Evolutionary conservation across 164 flowering plant genomes (phyloP).

Genomic region (Annona cherimola): DNA sequence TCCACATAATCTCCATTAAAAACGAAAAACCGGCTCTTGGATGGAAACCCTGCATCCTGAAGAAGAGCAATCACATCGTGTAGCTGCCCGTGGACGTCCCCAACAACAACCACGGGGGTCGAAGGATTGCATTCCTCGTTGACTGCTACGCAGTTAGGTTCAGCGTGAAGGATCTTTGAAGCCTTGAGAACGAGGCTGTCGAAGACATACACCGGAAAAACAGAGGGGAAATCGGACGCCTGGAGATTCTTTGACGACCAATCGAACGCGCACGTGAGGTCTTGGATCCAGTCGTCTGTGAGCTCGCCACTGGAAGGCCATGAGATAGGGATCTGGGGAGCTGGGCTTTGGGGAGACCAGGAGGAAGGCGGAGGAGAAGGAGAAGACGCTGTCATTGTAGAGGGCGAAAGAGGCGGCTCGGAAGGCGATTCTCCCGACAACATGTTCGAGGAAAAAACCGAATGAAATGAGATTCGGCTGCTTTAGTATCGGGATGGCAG

Average conservation of each 20-base stretch:
- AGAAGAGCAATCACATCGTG: slow-evolving; percentile 71
- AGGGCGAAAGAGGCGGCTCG: neutral
- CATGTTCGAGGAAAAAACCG: neutral
- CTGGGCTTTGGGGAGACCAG: neutral
- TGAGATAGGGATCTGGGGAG: slow-evolving; percentile 36
- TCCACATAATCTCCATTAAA: slow-evolving; percentile 99
- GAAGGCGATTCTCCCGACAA: neutral
- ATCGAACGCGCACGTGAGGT: slow-evolving; percentile 52
- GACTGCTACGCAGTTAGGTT: slow-evolving; percentile 69
- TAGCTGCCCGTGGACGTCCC: slow-evolving; percentile 89
- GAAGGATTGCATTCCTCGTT: slow-evolving; percentile 26
- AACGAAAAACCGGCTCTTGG: slow-evolving; percentile 56
- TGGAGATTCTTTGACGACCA: slow-evolving; percentile 62
- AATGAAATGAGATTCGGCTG: neutral
- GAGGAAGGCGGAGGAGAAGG: neutral
- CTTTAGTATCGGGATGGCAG: too few species aligned
- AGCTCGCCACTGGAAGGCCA: slow-evolving; percentile 61
- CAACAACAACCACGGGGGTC: slow-evolving; percentile 70
- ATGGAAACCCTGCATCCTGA: slow-evolving; percentile 64
- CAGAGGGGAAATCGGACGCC: slow-evolving; percentile 58
- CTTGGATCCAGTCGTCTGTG: slow-evolving; percentile 53
- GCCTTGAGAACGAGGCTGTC: slow-evolving; percentile 61
- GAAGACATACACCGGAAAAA: slow-evolving; percentile 63
- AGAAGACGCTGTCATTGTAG: slow-evolving; percentile 1
- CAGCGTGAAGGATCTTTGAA: slow-evolving; percentile 82